These are phyloP conservation scores for Penicillium taxi DNA, from an alignment of 495 filamentous ascomycete genomes.

Conservation along the genomic window DNA sequence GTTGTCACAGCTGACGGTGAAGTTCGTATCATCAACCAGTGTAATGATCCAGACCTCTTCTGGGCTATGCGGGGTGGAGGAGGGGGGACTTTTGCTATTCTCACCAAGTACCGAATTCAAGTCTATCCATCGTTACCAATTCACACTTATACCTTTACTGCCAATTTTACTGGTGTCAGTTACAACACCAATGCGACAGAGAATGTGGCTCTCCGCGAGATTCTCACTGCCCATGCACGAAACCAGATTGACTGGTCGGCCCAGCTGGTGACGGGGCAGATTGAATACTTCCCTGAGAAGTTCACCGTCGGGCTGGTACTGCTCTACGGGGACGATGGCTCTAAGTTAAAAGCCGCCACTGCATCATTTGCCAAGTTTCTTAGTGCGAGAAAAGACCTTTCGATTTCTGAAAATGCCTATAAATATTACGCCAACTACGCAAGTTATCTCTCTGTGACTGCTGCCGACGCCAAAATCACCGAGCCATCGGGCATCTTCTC, in stretches of 20 bases:
- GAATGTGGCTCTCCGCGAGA: constrained; percentile 5
- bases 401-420: constrained; percentile 5
- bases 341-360: constrained; percentile 11
- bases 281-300: constrained; percentile 11
- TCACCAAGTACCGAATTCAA: constrained; percentile 17
- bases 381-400: constrained; percentile 4
- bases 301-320: constrained; percentile 11
- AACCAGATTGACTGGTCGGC: constrained; percentile 11
- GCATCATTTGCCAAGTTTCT: constrained; percentile 5
- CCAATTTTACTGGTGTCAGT: constrained; percentile 10
- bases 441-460: constrained; percentile 7
- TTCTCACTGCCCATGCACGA: constrained; percentile 10
- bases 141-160: constrained; percentile 14
- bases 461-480: constrained; percentile 4
- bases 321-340: constrained; percentile 7
- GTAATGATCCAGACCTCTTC: constrained; percentile 47
- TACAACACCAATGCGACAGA: constrained; percentile 1
- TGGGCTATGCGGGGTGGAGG: constrained; percentile 39
- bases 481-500: constrained; percentile 16
- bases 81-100: constrained; percentile 19
- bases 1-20: constrained; percentile 44
- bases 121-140: constrained; percentile 12
- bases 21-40: constrained; percentile 32
- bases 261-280: constrained; percentile 9
- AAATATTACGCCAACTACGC: constrained; percentile 9